phyloP scores from a whole-genome alignment of 176 grass and related monocot species.

The Hsuehochloa calcarea region DNA sequence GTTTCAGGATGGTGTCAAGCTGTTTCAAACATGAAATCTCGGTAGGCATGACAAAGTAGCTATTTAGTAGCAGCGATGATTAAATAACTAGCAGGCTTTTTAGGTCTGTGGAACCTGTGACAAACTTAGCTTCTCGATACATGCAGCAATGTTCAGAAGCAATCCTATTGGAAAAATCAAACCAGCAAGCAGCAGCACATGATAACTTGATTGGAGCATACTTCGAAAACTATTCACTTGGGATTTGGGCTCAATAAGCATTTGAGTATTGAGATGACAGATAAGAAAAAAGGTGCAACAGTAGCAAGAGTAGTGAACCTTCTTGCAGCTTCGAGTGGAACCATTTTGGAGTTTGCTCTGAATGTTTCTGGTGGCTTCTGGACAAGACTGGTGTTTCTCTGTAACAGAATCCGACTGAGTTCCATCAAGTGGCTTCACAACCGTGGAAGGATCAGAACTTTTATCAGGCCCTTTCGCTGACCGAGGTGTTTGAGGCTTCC shows the following conservation, averaged over 20 bases:
- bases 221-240: background rate
- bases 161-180: background rate
- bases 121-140: background rate
- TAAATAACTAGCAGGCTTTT: constrained; percentile 14
- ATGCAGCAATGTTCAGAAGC: background rate
- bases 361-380: constrained; percentile 39
- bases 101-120: background rate
- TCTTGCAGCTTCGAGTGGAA: constrained; percentile 81
- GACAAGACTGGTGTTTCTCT: constrained; percentile 37
- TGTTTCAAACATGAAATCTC: background rate
- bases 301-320: constrained; percentile 48
- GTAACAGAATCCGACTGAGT: constrained; percentile 19
- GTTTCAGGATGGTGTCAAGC: background rate
- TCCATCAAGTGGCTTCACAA: constrained; percentile 41
- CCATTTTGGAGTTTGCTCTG: constrained; percentile 57
- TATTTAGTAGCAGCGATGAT: constrained; percentile 18
- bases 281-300: constrained; percentile 22
- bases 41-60: background rate
- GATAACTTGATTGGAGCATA: background rate
- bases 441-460: constrained; percentile 38
- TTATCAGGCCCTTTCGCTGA: constrained; percentile 16
- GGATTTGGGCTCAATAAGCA: background rate
- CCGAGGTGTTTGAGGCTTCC: constrained; percentile 11
- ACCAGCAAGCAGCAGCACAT: background rate
- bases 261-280: constrained; percentile 20